Percentiles rank a stretch among this genome's conserved stretches.
phyloP scores from a whole-genome alignment of 108 stramenopile genomes.

The Fragilariopsis cylindrus region DNA sequence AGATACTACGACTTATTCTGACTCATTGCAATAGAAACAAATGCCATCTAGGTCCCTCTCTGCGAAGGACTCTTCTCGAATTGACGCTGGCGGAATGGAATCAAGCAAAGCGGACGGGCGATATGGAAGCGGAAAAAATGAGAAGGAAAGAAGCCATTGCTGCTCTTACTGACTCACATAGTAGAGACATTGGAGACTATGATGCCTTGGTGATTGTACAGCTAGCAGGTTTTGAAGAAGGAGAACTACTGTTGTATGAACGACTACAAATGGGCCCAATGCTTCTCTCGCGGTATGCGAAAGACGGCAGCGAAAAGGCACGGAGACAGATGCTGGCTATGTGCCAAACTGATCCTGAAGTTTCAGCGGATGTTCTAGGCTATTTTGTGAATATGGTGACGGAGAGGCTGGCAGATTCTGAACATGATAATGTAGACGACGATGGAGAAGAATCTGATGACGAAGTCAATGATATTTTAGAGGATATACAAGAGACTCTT shows the following conservation, averaged over 20 bases:
- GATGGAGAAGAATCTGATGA: slow-evolving; percentile 54
- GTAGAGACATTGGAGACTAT: slow-evolving; percentile 76
- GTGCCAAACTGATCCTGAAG: slow-evolving; percentile 81
- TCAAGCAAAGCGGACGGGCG: slow-evolving; percentile 67
- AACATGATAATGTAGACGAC: slow-evolving; percentile 20
- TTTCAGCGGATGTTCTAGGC: slow-evolving; percentile 78
- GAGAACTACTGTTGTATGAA: slow-evolving; percentile 79
- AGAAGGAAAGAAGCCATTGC: slow-evolving; percentile 76
- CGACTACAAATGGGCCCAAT: slow-evolving; percentile 79
- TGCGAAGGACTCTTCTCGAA: slow-evolving; percentile 78
- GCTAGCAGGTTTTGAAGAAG: slow-evolving; percentile 73
- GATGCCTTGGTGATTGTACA: slow-evolving; percentile 86
- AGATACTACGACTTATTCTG: slow-evolving; percentile 78
- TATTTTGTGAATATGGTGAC: slow-evolving; percentile 75
- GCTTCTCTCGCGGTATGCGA: slow-evolving; percentile 77
- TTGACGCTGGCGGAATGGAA: slow-evolving; percentile 88
- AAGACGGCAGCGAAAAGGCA: slow-evolving; percentile 70
- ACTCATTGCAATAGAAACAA: slow-evolving; percentile 82
- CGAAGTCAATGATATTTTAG: slow-evolving; percentile 65
- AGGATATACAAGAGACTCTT: slow-evolving; percentile 82
- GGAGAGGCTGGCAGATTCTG: slow-evolving; percentile 32
- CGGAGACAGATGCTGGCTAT: slow-evolving; percentile 83
- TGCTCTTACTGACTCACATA: slow-evolving; percentile 53
- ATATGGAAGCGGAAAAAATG: slow-evolving; percentile 68
- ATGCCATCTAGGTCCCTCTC: slow-evolving; percentile 64